Base-by-base conservation (phyloP, 345 rosid genomes). In the Orychophragmus violaceus region DNA sequence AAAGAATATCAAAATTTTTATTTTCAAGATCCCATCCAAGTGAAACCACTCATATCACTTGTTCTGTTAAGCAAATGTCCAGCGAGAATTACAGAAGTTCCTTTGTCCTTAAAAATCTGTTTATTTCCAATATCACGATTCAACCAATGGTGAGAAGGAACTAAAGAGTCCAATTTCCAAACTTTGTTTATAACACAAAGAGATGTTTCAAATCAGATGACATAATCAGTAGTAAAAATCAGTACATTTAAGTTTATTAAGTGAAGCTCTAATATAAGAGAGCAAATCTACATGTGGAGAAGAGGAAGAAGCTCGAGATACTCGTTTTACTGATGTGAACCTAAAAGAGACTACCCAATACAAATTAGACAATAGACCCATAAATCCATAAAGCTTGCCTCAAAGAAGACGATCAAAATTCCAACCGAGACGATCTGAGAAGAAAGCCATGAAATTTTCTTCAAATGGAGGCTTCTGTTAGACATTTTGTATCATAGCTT, bases 71-170 rank as follows among this genome's bases (percentile, higher is more conserved):
- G 63, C 32, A 86, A 79, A 54, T 77, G 58, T 30, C 89, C 89
- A 18, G 78, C 84, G n/a, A 90, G 77, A 68, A 86, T 74, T 30
- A 90, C 68, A 62, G 82, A 60, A 14, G 79, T 39, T 46, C 82
- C 83, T 73, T 72, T 83, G 24, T 74, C 84, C 62, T 79, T 76
- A 25, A 83, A 78, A 77, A 68, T 63, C 49, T 58, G 71, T 30
- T 62, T 74, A 59, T 72, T 76, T 23, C 69, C 81, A 44, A 68
- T 77, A 58, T 29, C 79, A 52, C 55, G 70, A 78, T 93, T 93
- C 62, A 93, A 72, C 98, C 97, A 93, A 74, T 68, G 78, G 85
- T 90, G 87, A 33, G 81, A 49, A 1, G 77, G 83, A 13, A 95
- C 98, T 93, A 76, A 22, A 64, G 12, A 41, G 28, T 37, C 37